Conservation (phyloP, 345 rosid genomes). For the Ailanthus altissimus region DNA sequence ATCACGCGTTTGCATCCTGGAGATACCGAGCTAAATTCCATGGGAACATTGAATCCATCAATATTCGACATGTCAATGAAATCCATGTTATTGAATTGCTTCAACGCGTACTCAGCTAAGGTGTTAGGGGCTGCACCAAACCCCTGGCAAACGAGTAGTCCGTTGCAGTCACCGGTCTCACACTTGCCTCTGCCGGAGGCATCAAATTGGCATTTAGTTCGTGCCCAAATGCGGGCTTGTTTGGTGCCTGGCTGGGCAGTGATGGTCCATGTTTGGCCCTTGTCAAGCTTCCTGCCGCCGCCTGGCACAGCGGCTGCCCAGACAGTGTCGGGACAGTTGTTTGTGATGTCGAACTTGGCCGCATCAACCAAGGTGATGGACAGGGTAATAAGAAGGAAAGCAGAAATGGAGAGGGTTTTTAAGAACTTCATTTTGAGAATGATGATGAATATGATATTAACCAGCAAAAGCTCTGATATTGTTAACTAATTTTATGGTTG, state of each 20-base stretch:
- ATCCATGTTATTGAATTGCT: slow-evolving; percentile 25
- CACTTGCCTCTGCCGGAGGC: slow-evolving; percentile 20
- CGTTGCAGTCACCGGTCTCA: slow-evolving; percentile 29
- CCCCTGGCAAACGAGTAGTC: slow-evolving; percentile 32
- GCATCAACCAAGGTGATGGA: slow-evolving; percentile 25
- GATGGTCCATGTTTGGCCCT: slow-evolving; percentile 34
- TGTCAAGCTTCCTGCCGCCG: slow-evolving; percentile 33
- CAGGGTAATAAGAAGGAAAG: slow-evolving; percentile 17
- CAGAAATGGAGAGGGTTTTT: background rate
- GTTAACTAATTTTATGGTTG: background rate
- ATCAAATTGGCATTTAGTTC: slow-evolving; percentile 24
- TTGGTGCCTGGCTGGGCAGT: slow-evolving; percentile 22
- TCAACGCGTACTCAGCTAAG: slow-evolving; percentile 29
- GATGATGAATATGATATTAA: background rate
- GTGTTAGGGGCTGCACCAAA: slow-evolving; percentile 38
- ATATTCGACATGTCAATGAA: slow-evolving; percentile 40
- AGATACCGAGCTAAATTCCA: slow-evolving; percentile 37
- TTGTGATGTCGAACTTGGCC: slow-evolving; percentile 41
- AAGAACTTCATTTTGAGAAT: background rate
- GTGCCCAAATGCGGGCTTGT: slow-evolving; percentile 35
- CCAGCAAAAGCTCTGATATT: background rate
- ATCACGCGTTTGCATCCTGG: slow-evolving; percentile 24
- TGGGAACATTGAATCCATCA: slow-evolving; percentile 43
- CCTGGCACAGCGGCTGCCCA: slow-evolving; percentile 59
- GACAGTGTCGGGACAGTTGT: slow-evolving; percentile 42